Base-by-base conservation (phyloP, 2,329 filamentous ascomycete species). In the Akanthomyces muscarius region DNA sequence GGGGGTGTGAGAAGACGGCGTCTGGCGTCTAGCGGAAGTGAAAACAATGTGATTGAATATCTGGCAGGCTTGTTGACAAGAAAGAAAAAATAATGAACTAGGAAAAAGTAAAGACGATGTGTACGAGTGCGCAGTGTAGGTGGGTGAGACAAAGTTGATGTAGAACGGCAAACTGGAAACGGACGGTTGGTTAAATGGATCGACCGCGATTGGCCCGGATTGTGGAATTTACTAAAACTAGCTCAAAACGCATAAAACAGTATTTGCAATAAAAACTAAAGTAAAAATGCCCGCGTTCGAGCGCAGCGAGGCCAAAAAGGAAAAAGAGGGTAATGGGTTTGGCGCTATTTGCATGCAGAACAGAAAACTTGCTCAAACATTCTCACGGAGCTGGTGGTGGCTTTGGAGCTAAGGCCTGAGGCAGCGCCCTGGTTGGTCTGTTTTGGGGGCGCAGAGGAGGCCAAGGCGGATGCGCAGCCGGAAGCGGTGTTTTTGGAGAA, bases 291-390 rank as follows among this genome's bases (percentile, higher is more conserved):
- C 56, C 56, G 44, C 56, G 38, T 59, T 58, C 33, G 44, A 59
- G 44, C 56, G 56, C 44, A 50, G 56, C 30, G 33, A 48, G 45
- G 44, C 30, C 8, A 13, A 21, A 8, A 18, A 25, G 13, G 25
- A 36, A 25, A 48, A 42, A 30, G 48, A 52, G 23, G 33, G 13
- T 25, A 1, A 21, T 33, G 47, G 36, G 38, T 55, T 57, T 62
- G 44, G 65, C 63, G 64, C 67, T 66, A 50, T 60, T 41, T 44
- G 25, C 44, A 60, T 62, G 61, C 54, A 64, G 60, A 65, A 65
- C 21, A 33, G 33, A 64, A 73, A 75, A 75, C 73, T 76, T 76
- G 74, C 74, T 76, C 74, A 76, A 76, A 76, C 65, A 71, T 65
- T 68, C 74, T 74, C 74, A 76, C 16, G 33, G 33, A 36, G 7